Conservation (phyloP, 1,284 basidiomycete genomes). For the Irpex rosettiformis region DNA sequence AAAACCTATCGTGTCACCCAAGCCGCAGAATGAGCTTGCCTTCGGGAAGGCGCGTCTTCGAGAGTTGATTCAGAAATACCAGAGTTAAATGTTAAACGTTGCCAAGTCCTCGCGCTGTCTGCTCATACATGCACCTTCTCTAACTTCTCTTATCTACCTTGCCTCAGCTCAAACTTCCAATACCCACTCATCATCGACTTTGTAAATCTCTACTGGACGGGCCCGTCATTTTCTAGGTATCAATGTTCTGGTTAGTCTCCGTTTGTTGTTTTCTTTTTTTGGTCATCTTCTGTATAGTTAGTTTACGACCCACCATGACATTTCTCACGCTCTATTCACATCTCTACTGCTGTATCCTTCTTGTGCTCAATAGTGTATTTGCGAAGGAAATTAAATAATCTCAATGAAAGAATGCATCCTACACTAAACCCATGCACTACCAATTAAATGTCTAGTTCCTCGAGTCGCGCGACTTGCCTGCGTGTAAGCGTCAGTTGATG, state of each 20-base stretch:
- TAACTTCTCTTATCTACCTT: background rate
- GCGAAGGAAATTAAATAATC: background rate
- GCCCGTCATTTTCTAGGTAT: background rate
- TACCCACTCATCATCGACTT: background rate
- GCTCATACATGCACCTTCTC: slow-evolving; percentile 3
- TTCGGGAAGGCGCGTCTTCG: slow-evolving; percentile 73
- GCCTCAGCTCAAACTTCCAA: background rate
- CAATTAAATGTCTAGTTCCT: slow-evolving; percentile 10
- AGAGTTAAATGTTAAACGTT: slow-evolving; percentile 32
- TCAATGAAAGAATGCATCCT: background rate
- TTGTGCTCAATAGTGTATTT: background rate
- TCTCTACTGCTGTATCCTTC: background rate
- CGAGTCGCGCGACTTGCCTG: slow-evolving; percentile 13
- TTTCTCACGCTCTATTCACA: background rate
- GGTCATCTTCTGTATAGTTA: background rate
- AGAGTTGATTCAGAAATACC: slow-evolving; percentile 79
- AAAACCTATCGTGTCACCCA: slow-evolving; percentile 15
- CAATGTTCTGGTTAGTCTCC: too few relatives aligned
- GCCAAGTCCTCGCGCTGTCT: background rate
- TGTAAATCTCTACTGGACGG: too few relatives aligned
- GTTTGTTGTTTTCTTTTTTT: too few relatives aligned
- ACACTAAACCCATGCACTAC: background rate
- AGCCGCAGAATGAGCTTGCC: slow-evolving; percentile 44
- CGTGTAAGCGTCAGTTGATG: background rate
- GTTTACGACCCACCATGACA: background rate